phyloP scores from a whole-genome alignment of 1,284 basidiomycete species.

The Ceratorhiza oryzae-sativae region DNA sequence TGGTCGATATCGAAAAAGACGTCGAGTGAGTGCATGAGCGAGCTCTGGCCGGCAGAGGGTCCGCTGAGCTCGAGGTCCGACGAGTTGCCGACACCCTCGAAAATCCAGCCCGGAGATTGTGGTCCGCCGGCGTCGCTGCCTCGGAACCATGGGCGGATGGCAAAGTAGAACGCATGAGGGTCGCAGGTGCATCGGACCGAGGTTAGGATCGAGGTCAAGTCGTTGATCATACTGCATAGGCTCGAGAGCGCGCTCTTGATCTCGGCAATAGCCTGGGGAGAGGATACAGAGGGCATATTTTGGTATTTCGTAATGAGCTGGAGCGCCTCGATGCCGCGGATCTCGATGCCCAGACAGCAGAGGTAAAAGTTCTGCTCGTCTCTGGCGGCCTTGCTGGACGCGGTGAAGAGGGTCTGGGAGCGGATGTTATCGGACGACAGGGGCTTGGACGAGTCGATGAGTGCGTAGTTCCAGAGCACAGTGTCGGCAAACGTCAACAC shows the following conservation, averaged over 20 bases:
- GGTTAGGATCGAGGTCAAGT: constrained; percentile 52
- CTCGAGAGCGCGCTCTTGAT: constrained; percentile 60
- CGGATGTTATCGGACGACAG: constrained; percentile 50
- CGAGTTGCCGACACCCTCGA: constrained; percentile 52
- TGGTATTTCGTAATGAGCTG: constrained; percentile 52
- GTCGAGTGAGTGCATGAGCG: constrained; percentile 63
- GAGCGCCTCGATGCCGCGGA: constrained; percentile 59
- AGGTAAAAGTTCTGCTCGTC: constrained; percentile 64
- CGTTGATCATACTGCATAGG: constrained; percentile 56
- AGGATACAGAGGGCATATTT: constrained; percentile 33
- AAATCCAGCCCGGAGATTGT: constrained; percentile 53
- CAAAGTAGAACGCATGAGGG: constrained; percentile 62
- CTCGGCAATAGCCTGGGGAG: constrained; percentile 38
- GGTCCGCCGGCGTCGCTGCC: constrained; percentile 52
- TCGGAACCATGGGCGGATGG: constrained; percentile 65
- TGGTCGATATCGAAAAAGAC: constrained; percentile 65
- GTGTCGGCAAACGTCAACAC: constrained; percentile 66
- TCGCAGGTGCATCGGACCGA: constrained; percentile 57
- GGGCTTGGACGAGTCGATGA: constrained; percentile 48
- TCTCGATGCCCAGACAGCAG: constrained; percentile 62
- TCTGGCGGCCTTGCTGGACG: constrained; percentile 50
- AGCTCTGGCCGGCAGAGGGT: constrained; percentile 63
- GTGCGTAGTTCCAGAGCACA: constrained; percentile 62
- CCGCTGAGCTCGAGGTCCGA: constrained; percentile 54
- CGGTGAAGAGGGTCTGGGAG: constrained; percentile 56